A percentile compares a stretch with the other conserved stretches of the same genome.
Evolutionary conservation across 1,139 yeast species (phyloP).

Genomic region (Suhomyces bolitotheri): DNA sequence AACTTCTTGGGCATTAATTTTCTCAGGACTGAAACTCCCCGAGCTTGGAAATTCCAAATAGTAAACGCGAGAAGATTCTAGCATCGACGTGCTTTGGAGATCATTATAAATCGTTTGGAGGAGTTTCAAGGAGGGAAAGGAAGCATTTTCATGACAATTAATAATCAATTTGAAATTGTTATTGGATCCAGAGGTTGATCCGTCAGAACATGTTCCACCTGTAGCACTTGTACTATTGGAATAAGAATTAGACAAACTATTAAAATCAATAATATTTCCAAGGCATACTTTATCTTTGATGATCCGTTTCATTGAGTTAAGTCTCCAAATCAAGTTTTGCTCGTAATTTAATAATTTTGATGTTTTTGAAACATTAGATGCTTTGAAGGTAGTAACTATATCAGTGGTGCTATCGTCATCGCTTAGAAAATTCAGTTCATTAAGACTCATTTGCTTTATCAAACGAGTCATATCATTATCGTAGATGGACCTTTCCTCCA

Average conservation of each 20-base stretch:
- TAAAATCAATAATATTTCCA: slow-evolving; percentile 38
- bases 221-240: slow-evolving; percentile 12
- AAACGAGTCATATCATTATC: slow-evolving; percentile 8
- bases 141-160: slow-evolving; percentile 38
- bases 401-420: background rate
- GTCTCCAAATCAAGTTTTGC: slow-evolving; percentile 40
- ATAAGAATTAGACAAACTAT: slow-evolving; percentile 18
- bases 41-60: slow-evolving; percentile 39
- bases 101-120: slow-evolving; percentile 20
- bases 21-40: slow-evolving; percentile 27
- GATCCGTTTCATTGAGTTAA: slow-evolving; percentile 34
- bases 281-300: slow-evolving; percentile 29
- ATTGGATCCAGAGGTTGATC: background rate
- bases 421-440: slow-evolving; percentile 26
- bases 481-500: slow-evolving; percentile 7
- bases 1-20: slow-evolving; percentile 28
- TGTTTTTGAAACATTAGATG: slow-evolving; percentile 3
- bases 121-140: slow-evolving; percentile 27
- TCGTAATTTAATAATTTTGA: slow-evolving; percentile 35
- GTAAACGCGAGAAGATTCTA: slow-evolving; percentile 15
- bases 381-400: background rate
- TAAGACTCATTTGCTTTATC: slow-evolving; percentile 2
- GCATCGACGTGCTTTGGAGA: slow-evolving; percentile 8
- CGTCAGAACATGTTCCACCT: too few relatives aligned
- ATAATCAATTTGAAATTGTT: slow-evolving; percentile 30